These are phyloP conservation scores for Diacronema lutheri DNA, from an alignment of 78 protist genomes.

Conservation along the genomic window DNA sequence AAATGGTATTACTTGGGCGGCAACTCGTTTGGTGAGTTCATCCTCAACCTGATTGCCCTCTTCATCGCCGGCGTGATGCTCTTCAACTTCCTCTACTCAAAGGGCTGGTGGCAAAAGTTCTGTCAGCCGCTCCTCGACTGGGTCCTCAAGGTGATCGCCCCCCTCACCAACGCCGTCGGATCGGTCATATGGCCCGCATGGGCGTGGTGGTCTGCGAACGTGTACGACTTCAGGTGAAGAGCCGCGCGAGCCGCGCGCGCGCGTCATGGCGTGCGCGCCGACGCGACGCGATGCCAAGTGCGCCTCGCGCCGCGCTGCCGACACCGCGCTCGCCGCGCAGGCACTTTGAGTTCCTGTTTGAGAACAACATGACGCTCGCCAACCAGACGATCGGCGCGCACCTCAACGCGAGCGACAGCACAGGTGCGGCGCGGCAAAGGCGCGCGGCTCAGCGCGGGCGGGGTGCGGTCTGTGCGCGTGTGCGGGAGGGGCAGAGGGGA, in stretches of 20 bases:
- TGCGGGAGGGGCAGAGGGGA: no score
- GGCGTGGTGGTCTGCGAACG: not conserved
- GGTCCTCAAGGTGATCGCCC: not conserved
- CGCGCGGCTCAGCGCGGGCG: no score
- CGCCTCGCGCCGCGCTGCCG: not conserved
- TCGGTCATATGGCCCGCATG: no score
- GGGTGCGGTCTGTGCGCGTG: no score
- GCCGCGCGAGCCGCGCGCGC: no score
- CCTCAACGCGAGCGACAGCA: no score
- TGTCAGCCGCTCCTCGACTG: not conserved
- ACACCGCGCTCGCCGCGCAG: no score
- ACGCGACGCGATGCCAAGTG: no score
- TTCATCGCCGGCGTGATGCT: not conserved
- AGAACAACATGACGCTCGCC: no score
- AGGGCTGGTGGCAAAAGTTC: not conserved
- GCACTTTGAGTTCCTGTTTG: not conserved
- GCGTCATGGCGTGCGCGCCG: no score
- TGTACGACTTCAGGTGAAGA: not conserved
- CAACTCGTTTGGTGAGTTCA: not conserved
- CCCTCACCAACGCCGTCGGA: not conserved
- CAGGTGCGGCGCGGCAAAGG: no score
- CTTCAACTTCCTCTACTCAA: conserved; percentile 6
- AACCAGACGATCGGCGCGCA: not conserved
- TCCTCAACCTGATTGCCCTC: not conserved
- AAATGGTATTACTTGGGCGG: conserved; percentile 20